These are phyloP conservation scores for Haplosporangium gracile DNA, from an alignment of 192 early-diverging fungal species.

Conservation along the genomic window DNA sequence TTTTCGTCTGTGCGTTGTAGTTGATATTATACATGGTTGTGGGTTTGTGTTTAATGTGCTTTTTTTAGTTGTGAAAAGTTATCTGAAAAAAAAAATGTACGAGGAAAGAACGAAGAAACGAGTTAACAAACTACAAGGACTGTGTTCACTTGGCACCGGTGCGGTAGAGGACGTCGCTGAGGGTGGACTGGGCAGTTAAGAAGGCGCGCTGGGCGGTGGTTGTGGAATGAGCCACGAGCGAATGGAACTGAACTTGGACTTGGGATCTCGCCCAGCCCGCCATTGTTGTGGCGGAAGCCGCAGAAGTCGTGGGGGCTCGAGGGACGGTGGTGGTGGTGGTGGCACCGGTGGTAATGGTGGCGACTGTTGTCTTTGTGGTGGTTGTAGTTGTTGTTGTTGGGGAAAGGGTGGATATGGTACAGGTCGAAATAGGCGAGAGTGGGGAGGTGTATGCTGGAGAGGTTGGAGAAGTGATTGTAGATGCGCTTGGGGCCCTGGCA, in stretches of 20 bases:
- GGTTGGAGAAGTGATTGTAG: not conserved
- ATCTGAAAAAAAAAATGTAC: not conserved
- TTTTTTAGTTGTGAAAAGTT: too few species aligned
- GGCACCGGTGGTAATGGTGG: not conserved
- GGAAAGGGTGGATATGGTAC: slow-evolving; percentile 1
- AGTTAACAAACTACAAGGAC: not conserved
- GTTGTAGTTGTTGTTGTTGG: not conserved
- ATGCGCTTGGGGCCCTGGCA: not conserved
- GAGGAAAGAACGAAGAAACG: not conserved
- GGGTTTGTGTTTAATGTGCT: too few species aligned
- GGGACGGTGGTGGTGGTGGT: not conserved
- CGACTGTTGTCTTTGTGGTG: not conserved
- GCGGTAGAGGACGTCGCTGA: slow-evolving; percentile 46
- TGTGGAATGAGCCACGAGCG: slow-evolving; percentile 34
- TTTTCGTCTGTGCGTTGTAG: too few species aligned
- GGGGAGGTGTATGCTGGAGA: slow-evolving; percentile 10
- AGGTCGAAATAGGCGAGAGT: slow-evolving; percentile 16
- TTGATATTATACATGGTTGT: too few species aligned
- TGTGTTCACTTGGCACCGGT: slow-evolving; percentile 9
- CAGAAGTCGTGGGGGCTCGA: not conserved
- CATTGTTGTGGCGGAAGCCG: not conserved
- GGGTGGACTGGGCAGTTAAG: slow-evolving; percentile 28
- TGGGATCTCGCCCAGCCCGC: slow-evolving; percentile 34
- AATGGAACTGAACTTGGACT: slow-evolving; percentile 43
- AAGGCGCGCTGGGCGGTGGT: slow-evolving; percentile 38